Conservation (phyloP, 1,139 yeast genomes). For the Diutina pseudorugosa region DNA sequence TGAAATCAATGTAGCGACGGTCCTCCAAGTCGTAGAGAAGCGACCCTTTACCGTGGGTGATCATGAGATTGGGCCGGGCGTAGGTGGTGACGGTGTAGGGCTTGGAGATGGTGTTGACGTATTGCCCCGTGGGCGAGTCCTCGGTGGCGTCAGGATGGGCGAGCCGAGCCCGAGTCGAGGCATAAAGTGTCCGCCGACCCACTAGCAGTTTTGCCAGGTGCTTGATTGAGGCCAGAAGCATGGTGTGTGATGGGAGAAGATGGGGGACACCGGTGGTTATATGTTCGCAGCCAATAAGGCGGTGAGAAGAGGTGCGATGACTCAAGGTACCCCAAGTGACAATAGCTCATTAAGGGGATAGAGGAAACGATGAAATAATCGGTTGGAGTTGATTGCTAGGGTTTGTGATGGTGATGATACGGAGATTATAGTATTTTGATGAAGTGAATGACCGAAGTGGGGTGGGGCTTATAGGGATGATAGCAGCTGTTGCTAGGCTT, state of each 20-base stretch:
- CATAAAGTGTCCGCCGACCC: not conserved
- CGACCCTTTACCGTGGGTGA: constrained; percentile 65
- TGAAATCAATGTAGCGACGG: constrained; percentile 73
- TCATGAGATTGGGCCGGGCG: constrained; percentile 62
- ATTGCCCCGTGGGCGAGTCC: not conserved
- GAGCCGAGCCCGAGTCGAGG: not conserved
- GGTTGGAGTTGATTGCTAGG: no score
- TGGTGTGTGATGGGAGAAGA: not conserved
- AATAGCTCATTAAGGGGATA: no score
- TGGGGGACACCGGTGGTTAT: not conserved
- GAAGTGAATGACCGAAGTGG: no score
- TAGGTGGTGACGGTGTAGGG: constrained; percentile 74
- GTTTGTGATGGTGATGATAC: no score
- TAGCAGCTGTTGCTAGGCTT: no score
- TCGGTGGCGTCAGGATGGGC: not conserved
- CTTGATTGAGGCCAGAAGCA: not conserved
- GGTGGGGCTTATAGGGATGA: no score
- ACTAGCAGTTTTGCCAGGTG: not conserved
- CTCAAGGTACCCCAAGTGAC: no score
- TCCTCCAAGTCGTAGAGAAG: constrained; percentile 67
- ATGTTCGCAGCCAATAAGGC: not conserved
- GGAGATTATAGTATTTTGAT: no score
- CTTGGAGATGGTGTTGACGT: constrained; percentile 13
- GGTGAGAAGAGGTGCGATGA: not conserved
- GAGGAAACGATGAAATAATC: no score